Conservation (phyloP, 2,329 filamentous ascomycete species). For the Penicillium sp. region DNA sequence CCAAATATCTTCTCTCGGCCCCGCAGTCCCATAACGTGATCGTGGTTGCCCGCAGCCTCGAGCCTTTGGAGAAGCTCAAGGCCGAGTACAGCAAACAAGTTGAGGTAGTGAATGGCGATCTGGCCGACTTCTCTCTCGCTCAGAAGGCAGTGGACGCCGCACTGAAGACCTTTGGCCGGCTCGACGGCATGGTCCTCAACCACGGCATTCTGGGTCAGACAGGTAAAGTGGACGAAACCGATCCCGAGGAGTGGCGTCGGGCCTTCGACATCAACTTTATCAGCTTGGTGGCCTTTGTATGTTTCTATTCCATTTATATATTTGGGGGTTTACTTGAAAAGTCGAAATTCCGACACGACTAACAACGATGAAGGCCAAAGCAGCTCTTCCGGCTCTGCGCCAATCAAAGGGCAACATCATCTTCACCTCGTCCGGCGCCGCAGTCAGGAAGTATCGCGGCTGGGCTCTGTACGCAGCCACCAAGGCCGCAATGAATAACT, state of each 20-base stretch:
- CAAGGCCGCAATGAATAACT: constrained; percentile 39
- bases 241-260: constrained; percentile 70
- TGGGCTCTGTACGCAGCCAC: constrained; percentile 40
- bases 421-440: constrained; percentile 38
- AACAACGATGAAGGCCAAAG: constrained; percentile 24
- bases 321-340: background rate
- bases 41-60: constrained; percentile 55
- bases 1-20: constrained; percentile 56
- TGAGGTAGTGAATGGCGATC: constrained; percentile 57
- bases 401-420: constrained; percentile 36
- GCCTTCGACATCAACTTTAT: constrained; percentile 85
- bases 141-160: constrained; percentile 64
- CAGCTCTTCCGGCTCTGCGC: constrained; percentile 33
- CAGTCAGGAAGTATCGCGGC: constrained; percentile 31
- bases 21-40: constrained; percentile 55
- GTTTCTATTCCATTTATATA: constrained; percentile 26
- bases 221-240: constrained; percentile 63
- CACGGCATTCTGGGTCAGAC: constrained; percentile 80
- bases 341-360: background rate
- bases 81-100: constrained; percentile 55
- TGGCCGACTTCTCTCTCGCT: constrained; percentile 54
- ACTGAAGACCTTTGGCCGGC: constrained; percentile 62
- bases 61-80: constrained; percentile 55
- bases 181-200: constrained; percentile 85
- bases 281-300: constrained; percentile 72